These are phyloP conservation scores for Entomortierella parvispora DNA, from an alignment of 192 early-diverging fungal species.

Conservation along the genomic window DNA sequence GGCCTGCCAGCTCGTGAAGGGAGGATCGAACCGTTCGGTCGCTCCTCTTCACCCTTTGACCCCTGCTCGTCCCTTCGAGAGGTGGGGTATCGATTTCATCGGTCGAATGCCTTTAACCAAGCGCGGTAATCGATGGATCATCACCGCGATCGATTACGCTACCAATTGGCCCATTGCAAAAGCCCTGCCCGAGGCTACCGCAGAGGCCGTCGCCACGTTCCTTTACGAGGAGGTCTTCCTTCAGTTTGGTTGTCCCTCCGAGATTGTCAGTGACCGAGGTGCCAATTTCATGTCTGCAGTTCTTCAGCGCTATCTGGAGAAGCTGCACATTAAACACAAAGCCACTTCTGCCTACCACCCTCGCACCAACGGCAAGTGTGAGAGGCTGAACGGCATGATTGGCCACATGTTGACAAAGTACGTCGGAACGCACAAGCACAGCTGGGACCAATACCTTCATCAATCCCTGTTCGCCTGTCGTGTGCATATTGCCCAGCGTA, in stretches of 20 bases:
- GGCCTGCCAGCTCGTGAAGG: background rate
- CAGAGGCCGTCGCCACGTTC: constrained; percentile 14
- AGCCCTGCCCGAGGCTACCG: constrained; percentile 17
- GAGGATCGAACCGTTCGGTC: background rate
- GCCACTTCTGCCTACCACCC: constrained; percentile 17
- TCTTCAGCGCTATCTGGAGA: background rate
- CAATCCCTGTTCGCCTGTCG: constrained; percentile 15
- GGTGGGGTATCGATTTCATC: constrained; percentile 1
- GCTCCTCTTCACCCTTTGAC: background rate
- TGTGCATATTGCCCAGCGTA: constrained; percentile 2
- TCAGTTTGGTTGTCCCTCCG: constrained; percentile 28
- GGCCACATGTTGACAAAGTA: constrained; percentile 5
- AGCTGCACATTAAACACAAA: constrained; percentile 13
- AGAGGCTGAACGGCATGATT: constrained; percentile 17
- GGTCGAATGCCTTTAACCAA: background rate
- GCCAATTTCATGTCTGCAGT: constrained; percentile 22
- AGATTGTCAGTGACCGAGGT: constrained; percentile 19
- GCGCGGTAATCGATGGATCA: constrained; percentile 18
- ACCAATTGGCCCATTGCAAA: constrained; percentile 44
- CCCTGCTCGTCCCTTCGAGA: background rate
- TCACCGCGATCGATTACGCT: constrained; percentile 34
- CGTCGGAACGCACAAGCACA: background rate
- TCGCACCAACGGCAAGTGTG: constrained; percentile 18
- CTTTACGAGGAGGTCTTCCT: constrained; percentile 42
- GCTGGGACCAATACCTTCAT: constrained; percentile 25